Conservation (phyloP, 2,329 filamentous ascomycete genomes). For the Aspergillus sp. region DNA sequence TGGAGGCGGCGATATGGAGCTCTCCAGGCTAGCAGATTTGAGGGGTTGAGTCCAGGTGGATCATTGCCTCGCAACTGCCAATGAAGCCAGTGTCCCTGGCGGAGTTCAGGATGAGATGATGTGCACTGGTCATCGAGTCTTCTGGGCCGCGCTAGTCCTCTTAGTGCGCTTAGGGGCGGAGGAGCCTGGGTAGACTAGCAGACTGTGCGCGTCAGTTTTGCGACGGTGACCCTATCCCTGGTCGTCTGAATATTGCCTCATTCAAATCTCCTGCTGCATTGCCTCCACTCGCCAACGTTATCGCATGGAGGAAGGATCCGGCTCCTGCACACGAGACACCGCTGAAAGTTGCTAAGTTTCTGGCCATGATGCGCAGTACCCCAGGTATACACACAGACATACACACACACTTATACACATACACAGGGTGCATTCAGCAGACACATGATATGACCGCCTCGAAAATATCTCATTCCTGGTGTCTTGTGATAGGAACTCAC, state of each 20-base stretch:
- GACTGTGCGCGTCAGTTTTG: not conserved
- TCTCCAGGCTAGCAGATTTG: slow-evolving; percentile 13
- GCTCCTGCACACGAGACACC: not conserved
- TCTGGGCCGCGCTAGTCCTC: slow-evolving; percentile 7
- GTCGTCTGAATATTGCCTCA: slow-evolving; percentile 5
- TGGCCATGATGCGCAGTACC: not conserved
- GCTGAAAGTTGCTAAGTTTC: not conserved
- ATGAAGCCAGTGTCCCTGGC: slow-evolving; percentile 21
- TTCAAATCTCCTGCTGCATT: not conserved
- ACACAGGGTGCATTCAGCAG: not conserved
- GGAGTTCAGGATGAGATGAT: slow-evolving; percentile 18
- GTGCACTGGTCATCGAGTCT: slow-evolving; percentile 23
- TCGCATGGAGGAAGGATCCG: not conserved
- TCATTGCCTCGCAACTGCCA: slow-evolving; percentile 10
- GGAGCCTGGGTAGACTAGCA: not conserved
- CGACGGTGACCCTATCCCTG: not conserved
- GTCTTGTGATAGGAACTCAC: slow-evolving; percentile 8
- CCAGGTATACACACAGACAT: no score
- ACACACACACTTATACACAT: not conserved
- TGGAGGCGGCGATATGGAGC: no score
- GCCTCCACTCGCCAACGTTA: not conserved
- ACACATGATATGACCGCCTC: slow-evolving; percentile 2
- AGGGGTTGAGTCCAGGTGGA: slow-evolving; percentile 22
- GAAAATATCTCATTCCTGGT: not conserved
- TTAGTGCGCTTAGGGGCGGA: slow-evolving; percentile 5